Conservation (phyloP, 2,329 filamentous ascomycete genomes). For the Colletotrichum kahawae region DNA sequence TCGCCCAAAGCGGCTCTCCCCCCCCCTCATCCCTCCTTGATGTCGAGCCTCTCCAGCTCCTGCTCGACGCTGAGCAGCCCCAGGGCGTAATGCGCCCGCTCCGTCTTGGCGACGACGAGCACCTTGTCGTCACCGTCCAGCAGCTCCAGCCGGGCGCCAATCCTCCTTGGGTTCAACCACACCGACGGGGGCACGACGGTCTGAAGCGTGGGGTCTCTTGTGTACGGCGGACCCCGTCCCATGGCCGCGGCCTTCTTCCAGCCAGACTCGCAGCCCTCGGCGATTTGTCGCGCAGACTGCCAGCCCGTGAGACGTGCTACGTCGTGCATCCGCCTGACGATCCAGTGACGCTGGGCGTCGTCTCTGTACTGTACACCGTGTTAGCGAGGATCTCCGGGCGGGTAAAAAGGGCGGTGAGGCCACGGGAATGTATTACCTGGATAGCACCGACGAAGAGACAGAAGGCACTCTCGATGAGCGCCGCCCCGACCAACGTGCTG, state of each 20-base stretch:
- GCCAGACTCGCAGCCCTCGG: constrained; percentile 80
- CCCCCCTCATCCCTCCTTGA: constrained; percentile 43
- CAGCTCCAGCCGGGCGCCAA: constrained; percentile 57
- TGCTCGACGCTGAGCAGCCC: constrained; percentile 80
- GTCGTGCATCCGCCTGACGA: constrained; percentile 74
- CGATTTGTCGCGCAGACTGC: constrained; percentile 83
- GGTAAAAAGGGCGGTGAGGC: neutral
- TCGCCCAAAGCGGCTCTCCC: neutral
- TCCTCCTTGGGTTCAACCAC: constrained; percentile 55
- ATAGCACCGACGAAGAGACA: constrained; percentile 87
- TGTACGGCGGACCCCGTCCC: constrained; percentile 79
- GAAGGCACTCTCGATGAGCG: constrained; percentile 82
- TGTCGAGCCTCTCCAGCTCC: constrained; percentile 69
- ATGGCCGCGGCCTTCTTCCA: constrained; percentile 80
- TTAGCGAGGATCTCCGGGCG: constrained; percentile 17
- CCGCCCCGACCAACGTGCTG: constrained; percentile 79
- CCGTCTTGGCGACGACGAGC: constrained; percentile 65
- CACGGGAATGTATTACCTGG: constrained; percentile 51
- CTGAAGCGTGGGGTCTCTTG: constrained; percentile 46
- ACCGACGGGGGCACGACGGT: constrained; percentile 43
- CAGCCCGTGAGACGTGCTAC: constrained; percentile 84
- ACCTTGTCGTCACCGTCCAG: constrained; percentile 44
- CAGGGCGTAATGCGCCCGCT: constrained; percentile 76
- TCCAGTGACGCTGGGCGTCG: constrained; percentile 76
- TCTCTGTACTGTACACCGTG: constrained; percentile 66